phyloP scores from a whole-genome alignment of 257 asterid genomes.

The Pogostemon cablin region DNA sequence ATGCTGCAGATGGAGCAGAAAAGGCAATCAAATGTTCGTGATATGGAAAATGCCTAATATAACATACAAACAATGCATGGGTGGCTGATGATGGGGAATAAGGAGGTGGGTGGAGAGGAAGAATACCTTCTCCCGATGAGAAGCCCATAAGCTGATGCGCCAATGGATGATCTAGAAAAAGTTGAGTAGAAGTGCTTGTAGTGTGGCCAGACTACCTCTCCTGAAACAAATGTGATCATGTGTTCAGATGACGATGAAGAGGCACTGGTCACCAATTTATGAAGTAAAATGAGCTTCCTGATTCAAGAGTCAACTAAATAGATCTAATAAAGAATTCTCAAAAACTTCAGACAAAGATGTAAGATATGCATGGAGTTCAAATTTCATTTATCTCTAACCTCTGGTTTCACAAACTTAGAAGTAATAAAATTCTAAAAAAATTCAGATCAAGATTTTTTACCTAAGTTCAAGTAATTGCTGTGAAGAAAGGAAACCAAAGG shows the following conservation, averaged over 20 bases:
- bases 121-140: slow-evolving; percentile 77
- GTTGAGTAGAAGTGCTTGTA: slow-evolving; percentile 51
- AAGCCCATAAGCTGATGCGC: slow-evolving; percentile 72
- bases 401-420: neutral
- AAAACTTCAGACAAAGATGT: neutral
- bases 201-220: slow-evolving; percentile 71
- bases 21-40: neutral
- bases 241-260: slow-evolving; percentile 20
- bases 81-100: neutral
- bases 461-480: slow-evolving; percentile 74
- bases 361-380: neutral
- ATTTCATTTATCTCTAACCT: neutral
- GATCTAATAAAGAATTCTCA: too few relatives aligned
- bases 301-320: neutral
- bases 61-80: neutral
- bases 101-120: neutral
- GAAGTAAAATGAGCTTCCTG: neutral
- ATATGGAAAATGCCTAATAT: neutral
- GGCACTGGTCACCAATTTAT: slow-evolving; percentile 4
- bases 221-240: slow-evolving; percentile 46
- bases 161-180: slow-evolving; percentile 59
- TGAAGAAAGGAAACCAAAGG: slow-evolving; percentile 69
- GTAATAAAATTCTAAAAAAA: neutral
- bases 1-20: slow-evolving; percentile 44
- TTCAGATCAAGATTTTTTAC: slow-evolving; percentile 41